These are phyloP conservation scores for Globisporangium barbulae DNA, from an alignment of 352 stramenopile genomes.

Conservation along the genomic window DNA sequence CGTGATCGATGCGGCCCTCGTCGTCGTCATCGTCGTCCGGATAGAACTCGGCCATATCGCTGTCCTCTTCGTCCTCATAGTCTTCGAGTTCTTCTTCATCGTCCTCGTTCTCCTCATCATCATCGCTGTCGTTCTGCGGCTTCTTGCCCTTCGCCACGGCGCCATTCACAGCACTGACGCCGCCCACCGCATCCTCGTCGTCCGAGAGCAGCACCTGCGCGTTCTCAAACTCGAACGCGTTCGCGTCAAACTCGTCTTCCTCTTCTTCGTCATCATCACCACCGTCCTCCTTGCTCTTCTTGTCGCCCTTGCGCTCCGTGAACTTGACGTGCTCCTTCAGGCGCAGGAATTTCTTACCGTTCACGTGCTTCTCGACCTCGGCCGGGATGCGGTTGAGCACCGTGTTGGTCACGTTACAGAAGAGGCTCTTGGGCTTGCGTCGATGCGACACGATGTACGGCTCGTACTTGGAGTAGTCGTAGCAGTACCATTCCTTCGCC, in stretches of 20 bases:
- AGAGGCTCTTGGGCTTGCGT: conserved; percentile 80
- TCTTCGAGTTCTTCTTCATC: conserved; percentile 12
- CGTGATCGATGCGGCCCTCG: conserved; percentile 22
- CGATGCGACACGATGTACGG: conserved; percentile 88
- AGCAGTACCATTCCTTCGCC: conserved; percentile 84
- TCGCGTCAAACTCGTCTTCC: conserved; percentile 64
- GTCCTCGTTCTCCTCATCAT: conserved; percentile 21
- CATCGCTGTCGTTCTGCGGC: conserved; percentile 16
- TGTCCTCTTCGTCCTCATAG: conserved; percentile 20
- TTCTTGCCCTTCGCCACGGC: background rate
- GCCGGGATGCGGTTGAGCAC: conserved; percentile 87
- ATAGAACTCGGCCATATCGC: conserved; percentile 68
- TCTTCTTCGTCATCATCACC: conserved; percentile 33
- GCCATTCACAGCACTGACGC: conserved; percentile 17
- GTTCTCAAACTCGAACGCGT: conserved; percentile 83
- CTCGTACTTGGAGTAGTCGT: conserved; percentile 90
- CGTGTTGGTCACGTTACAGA: conserved; percentile 83
- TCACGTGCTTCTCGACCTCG: conserved; percentile 88
- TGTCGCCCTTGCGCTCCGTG: conserved; percentile 19
- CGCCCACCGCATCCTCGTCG: conserved; percentile 62
- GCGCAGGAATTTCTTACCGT: conserved; percentile 83
- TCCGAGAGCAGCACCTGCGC: conserved; percentile 70
- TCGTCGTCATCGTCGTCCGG: conserved; percentile 48
- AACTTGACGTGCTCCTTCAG: conserved; percentile 75
- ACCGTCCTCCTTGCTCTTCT: conserved; percentile 26